Percentiles rank a stretch among this genome's conserved stretches.
These are phyloP conservation scores for Xylaria sp. DNA, from an alignment of 2,329 filamentous ascomycete species.

Conservation along the genomic window DNA sequence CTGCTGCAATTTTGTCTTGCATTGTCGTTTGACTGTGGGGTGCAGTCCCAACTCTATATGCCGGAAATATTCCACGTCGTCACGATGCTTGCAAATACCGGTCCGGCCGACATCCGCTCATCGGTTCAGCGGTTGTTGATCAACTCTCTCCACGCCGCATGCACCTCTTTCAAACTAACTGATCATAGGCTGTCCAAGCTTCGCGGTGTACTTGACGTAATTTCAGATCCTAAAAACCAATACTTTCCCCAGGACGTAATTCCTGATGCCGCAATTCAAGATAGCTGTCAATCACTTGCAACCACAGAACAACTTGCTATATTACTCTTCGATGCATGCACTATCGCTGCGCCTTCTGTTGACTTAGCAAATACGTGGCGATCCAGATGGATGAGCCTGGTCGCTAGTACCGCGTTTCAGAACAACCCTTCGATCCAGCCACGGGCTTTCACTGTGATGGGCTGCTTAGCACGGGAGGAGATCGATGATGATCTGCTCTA, in stretches of 20 bases:
- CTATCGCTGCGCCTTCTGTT: conserved; percentile 69
- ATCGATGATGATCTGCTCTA: conserved; percentile 77
- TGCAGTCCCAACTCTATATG: conserved; percentile 74
- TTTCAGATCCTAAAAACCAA: conserved; percentile 69
- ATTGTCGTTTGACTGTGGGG: conserved; percentile 73
- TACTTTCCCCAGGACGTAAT: conserved; percentile 61
- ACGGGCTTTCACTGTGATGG: conserved; percentile 76
- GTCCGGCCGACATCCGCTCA: conserved; percentile 64
- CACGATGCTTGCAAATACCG: conserved; percentile 76
- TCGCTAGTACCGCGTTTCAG: conserved; percentile 77
- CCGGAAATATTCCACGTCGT: conserved; percentile 77
- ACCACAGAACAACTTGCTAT: conserved; percentile 71
- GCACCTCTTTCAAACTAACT: conserved; percentile 71
- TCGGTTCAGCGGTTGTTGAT: conserved; percentile 71
- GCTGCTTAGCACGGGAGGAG: conserved; percentile 75
- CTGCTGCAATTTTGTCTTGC: conserved; percentile 73
- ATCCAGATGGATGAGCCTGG: conserved; percentile 77
- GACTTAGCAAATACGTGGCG: conserved; percentile 76
- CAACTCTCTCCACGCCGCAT: conserved; percentile 74
- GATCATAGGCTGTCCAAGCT: conserved; percentile 67
- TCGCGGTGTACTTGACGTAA: conserved; percentile 63
- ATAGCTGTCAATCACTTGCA: conserved; percentile 61
- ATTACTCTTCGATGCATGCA: conserved; percentile 71
- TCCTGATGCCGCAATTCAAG: conserved; percentile 65
- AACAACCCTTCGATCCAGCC: conserved; percentile 78